Conservation (phyloP, 345 rosid genomes). For the Hypericum androsaemum region DNA sequence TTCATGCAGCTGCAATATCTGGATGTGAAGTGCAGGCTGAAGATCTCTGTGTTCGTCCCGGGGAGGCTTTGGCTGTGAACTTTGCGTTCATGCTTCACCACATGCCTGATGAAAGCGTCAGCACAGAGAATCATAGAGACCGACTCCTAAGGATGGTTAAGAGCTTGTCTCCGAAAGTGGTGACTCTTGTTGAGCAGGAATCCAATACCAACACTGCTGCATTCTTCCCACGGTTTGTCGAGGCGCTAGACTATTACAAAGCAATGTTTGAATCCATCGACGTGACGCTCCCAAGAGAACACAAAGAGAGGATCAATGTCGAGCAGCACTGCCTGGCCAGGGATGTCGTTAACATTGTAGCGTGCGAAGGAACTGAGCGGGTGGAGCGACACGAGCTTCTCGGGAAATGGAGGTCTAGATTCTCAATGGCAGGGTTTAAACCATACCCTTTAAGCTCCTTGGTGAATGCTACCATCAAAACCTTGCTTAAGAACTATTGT, state of each 20-base stretch:
- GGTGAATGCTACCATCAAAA: conserved; percentile 60
- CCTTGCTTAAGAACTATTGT: conserved; percentile 49
- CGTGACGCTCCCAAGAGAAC: conserved; percentile 56
- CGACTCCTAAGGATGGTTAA: conserved; percentile 58
- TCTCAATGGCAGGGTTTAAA: conserved; percentile 73
- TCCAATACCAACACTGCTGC: conserved; percentile 85
- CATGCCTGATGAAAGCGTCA: conserved; percentile 87
- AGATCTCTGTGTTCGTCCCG: conserved; percentile 36
- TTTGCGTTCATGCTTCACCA: conserved; percentile 79
- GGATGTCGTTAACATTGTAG: conserved; percentile 79
- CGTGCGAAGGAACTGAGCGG: conserved; percentile 85
- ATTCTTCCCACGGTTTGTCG: conserved; percentile 68
- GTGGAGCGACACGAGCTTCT: conserved; percentile 75
- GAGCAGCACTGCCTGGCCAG: conserved; percentile 91
- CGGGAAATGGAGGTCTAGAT: conserved; percentile 76
- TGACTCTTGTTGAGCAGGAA: conserved; percentile 88
- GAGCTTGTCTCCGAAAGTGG: conserved; percentile 68
- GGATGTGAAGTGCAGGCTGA: conserved; percentile 39
- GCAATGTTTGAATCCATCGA: conserved; percentile 95
- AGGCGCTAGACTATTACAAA: conserved; percentile 57
- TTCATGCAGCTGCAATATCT: conserved; percentile 47
- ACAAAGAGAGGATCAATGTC: conserved; percentile 64
- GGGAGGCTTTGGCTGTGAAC: conserved; percentile 78
- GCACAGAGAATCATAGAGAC: conserved; percentile 67
- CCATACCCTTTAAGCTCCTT: conserved; percentile 70